These are phyloP conservation scores for Omphalotus olearius DNA, from an alignment of 1,284 basidiomycete genomes.

Conservation along the genomic window DNA sequence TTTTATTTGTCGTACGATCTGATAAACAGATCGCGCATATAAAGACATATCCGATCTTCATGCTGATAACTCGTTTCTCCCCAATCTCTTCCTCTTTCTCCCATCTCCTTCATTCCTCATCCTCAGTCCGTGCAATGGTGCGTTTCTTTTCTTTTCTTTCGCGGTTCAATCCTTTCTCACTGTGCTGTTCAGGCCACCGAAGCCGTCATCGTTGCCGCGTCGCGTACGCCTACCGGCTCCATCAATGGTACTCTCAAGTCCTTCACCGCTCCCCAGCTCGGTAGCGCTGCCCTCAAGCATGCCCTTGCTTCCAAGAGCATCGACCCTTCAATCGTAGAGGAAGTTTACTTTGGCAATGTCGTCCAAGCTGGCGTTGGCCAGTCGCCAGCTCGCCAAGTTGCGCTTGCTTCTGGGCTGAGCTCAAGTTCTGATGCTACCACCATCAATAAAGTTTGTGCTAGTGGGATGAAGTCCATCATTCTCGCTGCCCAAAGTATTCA, in stretches of 20 bases:
- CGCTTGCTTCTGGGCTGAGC: slow-evolving; percentile 81
- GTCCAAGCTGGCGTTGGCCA: slow-evolving; percentile 96
- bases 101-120: slow-evolving; percentile 27
- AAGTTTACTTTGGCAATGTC: slow-evolving; percentile 96
- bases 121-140: slow-evolving; percentile 41
- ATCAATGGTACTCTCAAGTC: slow-evolving; percentile 89
- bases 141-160: slow-evolving; percentile 15
- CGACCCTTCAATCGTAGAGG: slow-evolving; percentile 82
- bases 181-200: slow-evolving; percentile 50
- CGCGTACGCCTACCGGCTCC: slow-evolving; percentile 92
- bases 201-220: slow-evolving; percentile 94
- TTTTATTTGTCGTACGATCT: slow-evolving; percentile 23
- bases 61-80: slow-evolving; percentile 35
- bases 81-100: slow-evolving; percentile 24
- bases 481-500: slow-evolving; percentile 90
- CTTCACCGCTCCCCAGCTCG: slow-evolving; percentile 89
- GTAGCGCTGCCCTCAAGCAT: slow-evolving; percentile 85
- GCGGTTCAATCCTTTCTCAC: slow-evolving; percentile 17
- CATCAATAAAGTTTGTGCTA: slow-evolving; percentile 98
- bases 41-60: slow-evolving; percentile 26
- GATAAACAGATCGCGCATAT: slow-evolving; percentile 20
- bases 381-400: slow-evolving; percentile 93
- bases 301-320: slow-evolving; percentile 81
- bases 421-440: slow-evolving; percentile 93
- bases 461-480: slow-evolving; percentile 93